Evolutionary conservation across 768 basidiomycete species (phyloP).

Genomic region (Cantharellus cinnabarinus): DNA sequence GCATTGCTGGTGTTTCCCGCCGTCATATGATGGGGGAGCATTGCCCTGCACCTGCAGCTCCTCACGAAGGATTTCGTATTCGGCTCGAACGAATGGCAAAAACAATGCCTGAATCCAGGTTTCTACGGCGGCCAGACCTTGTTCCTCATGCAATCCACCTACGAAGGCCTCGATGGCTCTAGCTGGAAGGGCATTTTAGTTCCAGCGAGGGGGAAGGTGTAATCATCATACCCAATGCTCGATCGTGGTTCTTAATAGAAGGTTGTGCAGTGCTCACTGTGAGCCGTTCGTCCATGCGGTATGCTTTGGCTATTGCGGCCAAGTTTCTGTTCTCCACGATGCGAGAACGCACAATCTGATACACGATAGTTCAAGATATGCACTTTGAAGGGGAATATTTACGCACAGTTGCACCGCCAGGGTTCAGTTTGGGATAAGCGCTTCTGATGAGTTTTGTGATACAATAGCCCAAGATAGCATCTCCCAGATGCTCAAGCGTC

Average conservation of each 20-base stretch:
- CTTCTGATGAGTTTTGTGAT: not conserved
- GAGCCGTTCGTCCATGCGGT: not conserved
- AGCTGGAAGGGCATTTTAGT: not conserved
- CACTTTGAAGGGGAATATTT: not conserved
- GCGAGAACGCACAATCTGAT: not conserved
- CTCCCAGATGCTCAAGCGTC: conserved; percentile 5
- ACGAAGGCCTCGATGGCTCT: not conserved
- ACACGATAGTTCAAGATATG: not conserved
- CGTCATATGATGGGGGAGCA: not conserved
- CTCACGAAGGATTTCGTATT: not conserved
- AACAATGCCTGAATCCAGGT: not conserved
- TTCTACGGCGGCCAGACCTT: not conserved
- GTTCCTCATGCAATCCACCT: not conserved
- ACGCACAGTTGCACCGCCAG: not conserved
- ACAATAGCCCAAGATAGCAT: conserved; percentile 1
- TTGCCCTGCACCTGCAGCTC: not conserved
- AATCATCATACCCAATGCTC: too few relatives aligned
- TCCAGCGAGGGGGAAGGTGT: too few relatives aligned
- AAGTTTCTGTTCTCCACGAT: not conserved
- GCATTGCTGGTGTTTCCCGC: not conserved
- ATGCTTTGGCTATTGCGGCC: not conserved
- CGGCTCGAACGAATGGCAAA: not conserved
- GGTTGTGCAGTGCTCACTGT: not conserved
- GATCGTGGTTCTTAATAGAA: not conserved
- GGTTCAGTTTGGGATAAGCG: not conserved